phyloP scores from a whole-genome alignment of 345 rosid species.

The Crucihimalaya himalaica region DNA sequence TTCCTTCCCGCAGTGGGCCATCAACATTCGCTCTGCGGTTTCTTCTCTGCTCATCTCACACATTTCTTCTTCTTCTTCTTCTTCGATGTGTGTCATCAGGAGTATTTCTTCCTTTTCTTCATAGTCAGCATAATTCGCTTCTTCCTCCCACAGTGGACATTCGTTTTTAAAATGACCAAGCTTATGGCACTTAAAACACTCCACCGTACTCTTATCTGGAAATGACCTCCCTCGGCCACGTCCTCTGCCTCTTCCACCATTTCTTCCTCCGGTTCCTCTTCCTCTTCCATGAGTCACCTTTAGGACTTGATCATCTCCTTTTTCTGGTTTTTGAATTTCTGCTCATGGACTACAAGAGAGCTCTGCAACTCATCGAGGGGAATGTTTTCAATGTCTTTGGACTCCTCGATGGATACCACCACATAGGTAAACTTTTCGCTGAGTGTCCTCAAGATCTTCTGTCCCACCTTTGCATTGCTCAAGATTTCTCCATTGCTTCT shows the following conservation, averaged over 20 bases:
- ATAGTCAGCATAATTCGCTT: neutral
- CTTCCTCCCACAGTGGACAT: neutral
- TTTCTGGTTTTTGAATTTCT: too few species aligned
- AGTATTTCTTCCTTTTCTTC: neutral
- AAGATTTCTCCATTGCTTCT: neutral
- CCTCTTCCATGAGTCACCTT: neutral
- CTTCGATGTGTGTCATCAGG: neutral
- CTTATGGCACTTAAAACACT: neutral
- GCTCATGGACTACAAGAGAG: too few species aligned
- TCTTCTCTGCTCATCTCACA: neutral
- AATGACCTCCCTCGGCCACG: too few species aligned
- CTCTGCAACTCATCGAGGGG: neutral
- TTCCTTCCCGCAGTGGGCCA: neutral
- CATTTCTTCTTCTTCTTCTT: too few species aligned
- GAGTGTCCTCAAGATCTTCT: neutral
- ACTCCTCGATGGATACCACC: neutral
- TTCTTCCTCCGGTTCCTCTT: too few species aligned
- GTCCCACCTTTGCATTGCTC: neutral
- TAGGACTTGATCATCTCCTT: neutral
- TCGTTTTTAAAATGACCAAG: neutral
- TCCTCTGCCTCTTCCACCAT: neutral
- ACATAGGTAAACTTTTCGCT: neutral
- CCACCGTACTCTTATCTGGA: neutral
- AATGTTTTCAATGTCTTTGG: neutral
- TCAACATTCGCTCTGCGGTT: neutral